Evolutionary conservation across 768 basidiomycete genomes (phyloP).

Genomic region (Hemileccinum impolitum): DNA sequence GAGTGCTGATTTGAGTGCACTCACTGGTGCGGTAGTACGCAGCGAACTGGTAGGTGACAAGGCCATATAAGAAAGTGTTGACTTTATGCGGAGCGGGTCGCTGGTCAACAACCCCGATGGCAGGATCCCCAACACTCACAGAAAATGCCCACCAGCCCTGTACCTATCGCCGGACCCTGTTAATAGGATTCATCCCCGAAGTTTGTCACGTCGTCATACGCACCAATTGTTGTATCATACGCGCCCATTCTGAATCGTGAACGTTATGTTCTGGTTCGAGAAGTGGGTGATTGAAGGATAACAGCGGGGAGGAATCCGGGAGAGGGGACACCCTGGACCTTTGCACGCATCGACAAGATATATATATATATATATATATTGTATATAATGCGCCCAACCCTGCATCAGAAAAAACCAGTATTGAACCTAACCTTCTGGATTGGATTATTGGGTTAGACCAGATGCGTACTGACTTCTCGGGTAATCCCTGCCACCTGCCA

Average conservation of each 20-base stretch:
- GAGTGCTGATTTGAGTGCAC: not conserved
- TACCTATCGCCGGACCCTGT: constrained; percentile 1
- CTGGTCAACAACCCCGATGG: not conserved
- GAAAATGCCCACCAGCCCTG: constrained; percentile 12
- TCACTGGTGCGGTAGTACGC: constrained; percentile 30
- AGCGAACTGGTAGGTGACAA: constrained; percentile 41
- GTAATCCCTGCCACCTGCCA: too few species aligned
- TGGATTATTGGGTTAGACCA: too few species aligned
- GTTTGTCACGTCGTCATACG: not conserved
- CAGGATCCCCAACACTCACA: constrained; percentile 3
- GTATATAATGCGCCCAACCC: too few species aligned
- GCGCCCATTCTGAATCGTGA: not conserved
- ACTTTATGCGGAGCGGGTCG: not conserved
- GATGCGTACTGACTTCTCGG: too few species aligned
- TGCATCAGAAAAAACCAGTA: too few species aligned
- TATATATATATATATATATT: too few species aligned
- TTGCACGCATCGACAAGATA: too few species aligned
- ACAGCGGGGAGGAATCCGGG: not conserved
- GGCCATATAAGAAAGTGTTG: constrained; percentile 34
- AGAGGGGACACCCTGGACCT: too few species aligned
- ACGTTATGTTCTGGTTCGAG: too few species aligned
- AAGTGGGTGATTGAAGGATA: not conserved
- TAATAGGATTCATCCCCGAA: not conserved
- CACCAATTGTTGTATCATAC: not conserved
- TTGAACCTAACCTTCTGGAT: too few species aligned